Conservation (phyloP, 169 alveolate genomes). For the Theileria orientalis region DNA sequence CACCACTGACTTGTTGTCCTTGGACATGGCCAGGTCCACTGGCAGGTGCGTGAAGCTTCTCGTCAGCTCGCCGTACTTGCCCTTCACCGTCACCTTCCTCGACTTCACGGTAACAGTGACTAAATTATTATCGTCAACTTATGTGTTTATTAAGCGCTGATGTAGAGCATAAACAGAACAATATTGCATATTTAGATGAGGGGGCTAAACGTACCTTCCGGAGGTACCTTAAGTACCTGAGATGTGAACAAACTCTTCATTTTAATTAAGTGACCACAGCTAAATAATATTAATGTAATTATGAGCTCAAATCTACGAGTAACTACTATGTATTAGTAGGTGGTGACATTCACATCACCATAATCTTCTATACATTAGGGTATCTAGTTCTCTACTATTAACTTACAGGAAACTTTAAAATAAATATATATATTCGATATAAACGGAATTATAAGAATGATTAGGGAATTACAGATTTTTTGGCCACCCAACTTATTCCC, state of each 20-base stretch:
- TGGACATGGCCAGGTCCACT: conserved; percentile 87
- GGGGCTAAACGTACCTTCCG: conserved; percentile 65
- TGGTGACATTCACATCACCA: too few relatives aligned
- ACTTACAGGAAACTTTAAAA: neutral
- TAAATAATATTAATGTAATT: neutral
- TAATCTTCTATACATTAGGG: neutral
- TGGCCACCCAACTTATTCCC: neutral
- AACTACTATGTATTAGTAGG: too few relatives aligned
- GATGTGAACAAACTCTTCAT: conserved; percentile 74
- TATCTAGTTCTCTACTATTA: neutral
- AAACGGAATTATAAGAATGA: neutral
- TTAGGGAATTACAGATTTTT: neutral
- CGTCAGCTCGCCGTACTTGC: conserved; percentile 94
- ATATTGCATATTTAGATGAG: neutral
- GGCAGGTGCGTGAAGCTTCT: conserved; percentile 95
- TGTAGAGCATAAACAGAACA: neutral
- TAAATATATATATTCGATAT: neutral
- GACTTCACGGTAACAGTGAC: conserved; percentile 91
- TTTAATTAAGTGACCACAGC: conserved; percentile 19
- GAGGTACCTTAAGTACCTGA: conserved; percentile 69
- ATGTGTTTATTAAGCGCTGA: conserved; percentile 2
- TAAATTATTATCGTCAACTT: conserved; percentile 21
- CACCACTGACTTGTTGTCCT: conserved; percentile 85
- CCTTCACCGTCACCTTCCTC: conserved; percentile 94
- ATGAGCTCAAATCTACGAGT: too few relatives aligned